These are phyloP conservation scores for Syzygium aromaticum DNA, from an alignment of 345 rosid genomes.

Conservation along the genomic window DNA sequence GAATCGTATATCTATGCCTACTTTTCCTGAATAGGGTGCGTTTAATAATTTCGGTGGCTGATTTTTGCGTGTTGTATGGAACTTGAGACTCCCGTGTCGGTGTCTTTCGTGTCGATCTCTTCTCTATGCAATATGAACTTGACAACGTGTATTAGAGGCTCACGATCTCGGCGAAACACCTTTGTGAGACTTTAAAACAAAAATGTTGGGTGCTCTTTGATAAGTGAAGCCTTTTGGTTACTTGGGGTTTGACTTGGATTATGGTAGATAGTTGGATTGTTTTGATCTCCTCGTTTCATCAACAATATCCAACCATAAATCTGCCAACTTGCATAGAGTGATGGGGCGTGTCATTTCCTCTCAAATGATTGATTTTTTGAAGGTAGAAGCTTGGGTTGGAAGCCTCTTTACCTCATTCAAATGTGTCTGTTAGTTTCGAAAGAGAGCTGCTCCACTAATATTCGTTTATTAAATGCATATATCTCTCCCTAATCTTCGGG, in stretches of 20 bases:
- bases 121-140: not conserved
- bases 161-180: not conserved
- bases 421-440: not conserved
- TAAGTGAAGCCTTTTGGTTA: not conserved
- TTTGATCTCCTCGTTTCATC: accelerated
- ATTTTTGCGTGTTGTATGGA: not conserved
- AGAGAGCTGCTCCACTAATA: not conserved
- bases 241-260: not conserved
- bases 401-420: not conserved
- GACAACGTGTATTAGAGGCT: not conserved
- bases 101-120: not conserved
- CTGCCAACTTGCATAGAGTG: not conserved
- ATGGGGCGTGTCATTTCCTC: not conserved
- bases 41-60: not conserved
- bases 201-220: no score
- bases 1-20: not conserved
- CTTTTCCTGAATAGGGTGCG: not conserved
- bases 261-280: not conserved
- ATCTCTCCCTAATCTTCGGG: not conserved
- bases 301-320: not conserved
- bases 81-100: not conserved
- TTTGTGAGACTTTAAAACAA: not conserved
- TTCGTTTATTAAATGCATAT: not conserved
- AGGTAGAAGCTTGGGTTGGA: not conserved
- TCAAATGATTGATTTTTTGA: not conserved